phyloP scores from a whole-genome alignment of 495 filamentous ascomycete genomes.

The Neurospora sp. region DNA sequence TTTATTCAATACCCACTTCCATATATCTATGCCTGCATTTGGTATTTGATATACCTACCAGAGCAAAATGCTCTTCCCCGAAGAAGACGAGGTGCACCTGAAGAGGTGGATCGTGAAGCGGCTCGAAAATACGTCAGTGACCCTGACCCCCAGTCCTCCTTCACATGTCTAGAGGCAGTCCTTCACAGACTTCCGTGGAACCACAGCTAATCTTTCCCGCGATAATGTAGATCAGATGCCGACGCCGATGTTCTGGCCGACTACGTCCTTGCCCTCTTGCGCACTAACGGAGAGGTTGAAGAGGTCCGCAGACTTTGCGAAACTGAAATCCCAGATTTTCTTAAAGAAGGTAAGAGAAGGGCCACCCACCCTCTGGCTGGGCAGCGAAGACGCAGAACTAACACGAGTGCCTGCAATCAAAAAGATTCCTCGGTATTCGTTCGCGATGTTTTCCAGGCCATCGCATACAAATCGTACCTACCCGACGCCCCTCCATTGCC shows the following conservation, averaged over 20 bases:
- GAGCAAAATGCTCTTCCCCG: conserved; percentile 62
- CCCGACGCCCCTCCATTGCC: conserved; percentile 41
- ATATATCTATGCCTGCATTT: neutral
- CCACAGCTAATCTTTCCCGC: neutral
- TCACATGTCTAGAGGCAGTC: neutral
- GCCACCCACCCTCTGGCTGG: neutral
- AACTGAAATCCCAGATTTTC: conserved; percentile 76
- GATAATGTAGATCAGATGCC: conserved; percentile 66
- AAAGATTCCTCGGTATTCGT: conserved; percentile 68
- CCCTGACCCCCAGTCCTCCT: neutral
- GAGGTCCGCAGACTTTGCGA: conserved; percentile 65
- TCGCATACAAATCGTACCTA: conserved; percentile 53
- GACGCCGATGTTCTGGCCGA: conserved; percentile 93
- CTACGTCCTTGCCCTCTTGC: conserved; percentile 85
- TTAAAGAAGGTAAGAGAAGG: conserved; percentile 60
- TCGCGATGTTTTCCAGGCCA: conserved; percentile 70
- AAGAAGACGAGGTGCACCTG: conserved; percentile 61
- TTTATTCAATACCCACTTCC: neutral
- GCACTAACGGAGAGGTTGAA: conserved; percentile 65
- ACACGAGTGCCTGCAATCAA: neutral
- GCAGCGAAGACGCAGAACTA: neutral
- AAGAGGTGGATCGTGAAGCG: conserved; percentile 87
- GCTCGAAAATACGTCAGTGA: conserved; percentile 76
- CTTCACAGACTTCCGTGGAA: neutral
- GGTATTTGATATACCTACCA: neutral